Conservation (phyloP, 108 stramenopile species). For the Chaetoceros tenuissimus region DNA sequence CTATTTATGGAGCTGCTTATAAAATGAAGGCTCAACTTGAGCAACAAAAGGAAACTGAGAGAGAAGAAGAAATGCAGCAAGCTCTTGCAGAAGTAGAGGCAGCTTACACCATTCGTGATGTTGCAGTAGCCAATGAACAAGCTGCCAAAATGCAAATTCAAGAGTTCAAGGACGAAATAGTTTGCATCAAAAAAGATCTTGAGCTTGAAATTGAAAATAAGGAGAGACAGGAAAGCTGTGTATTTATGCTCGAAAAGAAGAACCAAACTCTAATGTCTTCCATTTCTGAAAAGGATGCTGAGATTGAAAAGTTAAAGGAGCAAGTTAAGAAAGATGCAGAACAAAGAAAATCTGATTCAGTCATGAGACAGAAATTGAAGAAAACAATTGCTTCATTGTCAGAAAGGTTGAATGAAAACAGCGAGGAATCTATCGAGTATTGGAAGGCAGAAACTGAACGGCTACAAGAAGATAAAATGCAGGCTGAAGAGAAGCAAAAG, state of each 20-base stretch:
- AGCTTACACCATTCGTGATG: neutral
- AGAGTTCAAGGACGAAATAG: neutral
- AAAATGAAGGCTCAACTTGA: too few species aligned
- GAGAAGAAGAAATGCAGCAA: neutral
- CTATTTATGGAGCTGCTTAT: neutral
- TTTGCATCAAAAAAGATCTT: too few species aligned
- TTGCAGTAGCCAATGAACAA: neutral
- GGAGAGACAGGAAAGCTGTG: neutral
- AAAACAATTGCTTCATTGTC: too few species aligned
- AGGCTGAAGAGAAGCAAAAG: too few species aligned
- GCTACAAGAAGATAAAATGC: too few species aligned
- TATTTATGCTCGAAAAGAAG: neutral
- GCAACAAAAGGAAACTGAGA: neutral
- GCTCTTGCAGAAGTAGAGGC: neutral
- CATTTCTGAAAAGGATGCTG: neutral
- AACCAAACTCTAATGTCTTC: neutral
- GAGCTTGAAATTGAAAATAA: neutral
- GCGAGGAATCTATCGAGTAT: too few species aligned
- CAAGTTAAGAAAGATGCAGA: neutral
- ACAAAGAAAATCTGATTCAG: too few species aligned
- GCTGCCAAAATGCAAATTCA: neutral
- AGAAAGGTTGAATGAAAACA: too few species aligned
- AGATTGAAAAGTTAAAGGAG: neutral
- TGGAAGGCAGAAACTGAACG: too few species aligned
- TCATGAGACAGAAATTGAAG: too few species aligned